Conservation (phyloP, 2,329 filamentous ascomycete genomes). For the Calycina herbarum region DNA sequence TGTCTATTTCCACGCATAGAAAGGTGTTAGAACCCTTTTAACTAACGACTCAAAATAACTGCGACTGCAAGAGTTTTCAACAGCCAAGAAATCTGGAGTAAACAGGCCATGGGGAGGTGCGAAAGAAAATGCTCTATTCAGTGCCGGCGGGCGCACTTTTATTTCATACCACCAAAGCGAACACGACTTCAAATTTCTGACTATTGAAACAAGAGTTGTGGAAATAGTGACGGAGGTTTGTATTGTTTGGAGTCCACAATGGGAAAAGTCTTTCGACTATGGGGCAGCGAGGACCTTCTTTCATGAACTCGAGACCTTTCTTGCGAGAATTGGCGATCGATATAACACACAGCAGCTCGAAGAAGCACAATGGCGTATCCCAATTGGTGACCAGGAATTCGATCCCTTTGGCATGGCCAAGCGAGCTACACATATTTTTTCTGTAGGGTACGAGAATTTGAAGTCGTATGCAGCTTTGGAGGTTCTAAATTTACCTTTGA, state of each 20-base stretch:
- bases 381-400: not conserved
- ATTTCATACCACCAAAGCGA: not conserved
- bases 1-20: no score
- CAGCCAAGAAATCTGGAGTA: not conserved
- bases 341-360: not conserved
- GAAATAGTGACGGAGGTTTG: not conserved
- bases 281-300: not conserved
- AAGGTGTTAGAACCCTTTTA: no score
- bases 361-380: not conserved
- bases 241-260: not conserved
- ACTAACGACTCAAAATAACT: no score
- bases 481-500: not conserved
- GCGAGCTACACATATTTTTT: not conserved
- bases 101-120: slow-evolving; percentile 1
- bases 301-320: not conserved
- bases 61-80: no score
- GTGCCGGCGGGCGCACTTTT: not conserved
- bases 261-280: not conserved
- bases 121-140: not conserved
- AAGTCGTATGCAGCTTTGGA: not conserved
- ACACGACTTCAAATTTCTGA: not conserved
- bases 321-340: not conserved
- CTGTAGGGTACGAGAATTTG: not conserved
- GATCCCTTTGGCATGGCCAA: not conserved
- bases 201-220: not conserved